A percentile compares a stretch with the other conserved stretches of the same genome.
phyloP scores from a whole-genome alignment of 768 basidiomycete genomes.

The Dictyophora rubrovolvata region DNA sequence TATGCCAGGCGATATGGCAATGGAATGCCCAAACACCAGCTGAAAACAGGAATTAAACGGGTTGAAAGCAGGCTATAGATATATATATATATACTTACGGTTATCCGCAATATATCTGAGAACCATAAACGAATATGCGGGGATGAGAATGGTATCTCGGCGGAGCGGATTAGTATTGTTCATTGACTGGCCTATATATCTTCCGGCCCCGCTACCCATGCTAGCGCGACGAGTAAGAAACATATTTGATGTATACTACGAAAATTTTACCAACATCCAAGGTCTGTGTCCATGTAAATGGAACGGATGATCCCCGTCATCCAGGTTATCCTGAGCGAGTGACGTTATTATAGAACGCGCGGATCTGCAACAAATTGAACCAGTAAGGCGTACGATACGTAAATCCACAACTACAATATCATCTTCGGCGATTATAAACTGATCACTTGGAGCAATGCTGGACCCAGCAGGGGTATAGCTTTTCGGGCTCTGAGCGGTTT shows the following conservation, averaged over 20 bases:
- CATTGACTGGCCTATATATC: slow-evolving; percentile 22
- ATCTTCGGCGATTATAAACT: slow-evolving; percentile 11
- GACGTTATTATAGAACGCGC: background rate
- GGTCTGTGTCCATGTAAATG: slow-evolving; percentile 14
- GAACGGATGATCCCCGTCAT: slow-evolving; percentile 16
- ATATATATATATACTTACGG: slow-evolving; percentile 13
- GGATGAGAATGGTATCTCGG: slow-evolving; percentile 32
- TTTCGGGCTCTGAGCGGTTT: background rate
- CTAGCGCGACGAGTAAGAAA: slow-evolving; percentile 12
- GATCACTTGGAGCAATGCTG: slow-evolving; percentile 4
- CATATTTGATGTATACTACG: background rate
- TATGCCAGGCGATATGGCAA: slow-evolving; percentile 31
- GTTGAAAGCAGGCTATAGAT: background rate
- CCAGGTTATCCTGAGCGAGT: slow-evolving; percentile 5
- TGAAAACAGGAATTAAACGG: background rate
- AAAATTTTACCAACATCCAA: slow-evolving; percentile 5
- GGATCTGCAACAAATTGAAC: background rate
- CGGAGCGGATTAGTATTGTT: slow-evolving; percentile 28
- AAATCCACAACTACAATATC: slow-evolving; percentile 11
- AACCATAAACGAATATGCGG: slow-evolving; percentile 26
- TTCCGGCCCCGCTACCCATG: slow-evolving; percentile 27
- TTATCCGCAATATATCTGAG: slow-evolving; percentile 35
- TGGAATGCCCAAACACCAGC: slow-evolving; percentile 38
- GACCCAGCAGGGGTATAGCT: background rate
- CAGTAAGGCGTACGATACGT: slow-evolving; percentile 2